Evolutionary conservation across 768 basidiomycete species (phyloP).

Genomic region (Auricularia sp.): DNA sequence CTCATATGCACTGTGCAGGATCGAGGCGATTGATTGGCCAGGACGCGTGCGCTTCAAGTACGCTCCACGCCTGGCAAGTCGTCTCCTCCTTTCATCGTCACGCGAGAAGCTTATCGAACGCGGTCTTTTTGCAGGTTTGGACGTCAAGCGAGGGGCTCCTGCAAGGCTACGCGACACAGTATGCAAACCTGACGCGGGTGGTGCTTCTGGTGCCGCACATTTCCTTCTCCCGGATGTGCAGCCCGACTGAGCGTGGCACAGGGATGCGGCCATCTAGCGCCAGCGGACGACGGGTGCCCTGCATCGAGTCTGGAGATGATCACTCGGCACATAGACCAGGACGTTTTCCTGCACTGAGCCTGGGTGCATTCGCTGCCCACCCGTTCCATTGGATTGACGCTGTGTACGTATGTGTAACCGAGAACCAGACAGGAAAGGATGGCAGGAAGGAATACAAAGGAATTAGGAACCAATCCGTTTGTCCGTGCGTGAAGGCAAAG

Average conservation of each 20-base stretch:
- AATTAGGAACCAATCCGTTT: too few species aligned
- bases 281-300: not conserved
- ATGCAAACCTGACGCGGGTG: not conserved
- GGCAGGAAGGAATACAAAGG: too few species aligned
- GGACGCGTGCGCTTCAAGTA: not conserved
- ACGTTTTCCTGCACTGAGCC: not conserved
- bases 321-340: not conserved
- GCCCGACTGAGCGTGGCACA: not conserved
- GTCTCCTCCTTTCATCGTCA: not conserved
- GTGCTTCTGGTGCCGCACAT: not conserved
- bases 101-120: not conserved
- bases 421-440: too few species aligned
- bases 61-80: not conserved
- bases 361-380: too few species aligned
- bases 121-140: not conserved
- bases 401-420: too few species aligned
- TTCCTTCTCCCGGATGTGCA: too few species aligned
- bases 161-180: not conserved
- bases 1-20: not conserved
- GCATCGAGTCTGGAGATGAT: slow-evolving; percentile 1
- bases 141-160: not conserved
- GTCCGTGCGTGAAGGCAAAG: too few species aligned
- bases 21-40: not conserved
- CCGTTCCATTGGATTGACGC: too few species aligned
- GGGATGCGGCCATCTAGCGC: slow-evolving; percentile 1